Evolutionary conservation across 1,284 basidiomycete species (phyloP).

Genomic region (Fomitopsis betulina): DNA sequence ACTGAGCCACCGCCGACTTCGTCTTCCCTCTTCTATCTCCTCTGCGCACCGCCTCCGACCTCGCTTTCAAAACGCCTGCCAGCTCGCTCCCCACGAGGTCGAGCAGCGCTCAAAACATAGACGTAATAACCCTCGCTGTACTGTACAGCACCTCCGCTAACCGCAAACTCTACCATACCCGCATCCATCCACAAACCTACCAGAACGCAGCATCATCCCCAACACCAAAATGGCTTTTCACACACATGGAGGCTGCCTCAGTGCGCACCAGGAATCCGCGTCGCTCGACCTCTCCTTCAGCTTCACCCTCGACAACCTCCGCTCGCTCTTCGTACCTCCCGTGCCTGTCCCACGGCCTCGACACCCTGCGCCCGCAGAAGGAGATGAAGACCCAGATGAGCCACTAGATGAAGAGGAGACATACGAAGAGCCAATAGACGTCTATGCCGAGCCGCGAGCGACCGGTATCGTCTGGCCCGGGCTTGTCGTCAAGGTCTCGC

Average conservation of each 20-base stretch:
- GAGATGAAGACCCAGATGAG: neutral
- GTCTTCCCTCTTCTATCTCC: neutral
- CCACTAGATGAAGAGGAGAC: neutral
- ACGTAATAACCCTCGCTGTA: neutral
- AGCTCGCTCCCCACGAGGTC: slow-evolving; percentile 1
- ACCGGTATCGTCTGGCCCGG: slow-evolving; percentile 6
- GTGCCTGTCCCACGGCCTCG: neutral
- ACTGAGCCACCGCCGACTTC: no score
- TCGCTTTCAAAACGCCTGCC: neutral
- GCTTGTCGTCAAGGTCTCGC: slow-evolving; percentile 3
- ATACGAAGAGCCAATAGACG: neutral
- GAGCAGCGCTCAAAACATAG: slow-evolving; percentile 1
- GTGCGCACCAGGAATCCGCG: slow-evolving; percentile 2
- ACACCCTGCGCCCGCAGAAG: neutral
- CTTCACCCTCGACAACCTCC: slow-evolving; percentile 7
- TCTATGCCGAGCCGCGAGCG: slow-evolving; percentile 2
- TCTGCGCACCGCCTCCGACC: neutral
- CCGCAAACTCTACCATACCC: neutral
- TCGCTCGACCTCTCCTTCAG: slow-evolving; percentile 6
- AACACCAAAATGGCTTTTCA: slow-evolving; percentile 1
- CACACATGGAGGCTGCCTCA: neutral
- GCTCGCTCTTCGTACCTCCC: neutral
- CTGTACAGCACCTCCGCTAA: slow-evolving; percentile 1
- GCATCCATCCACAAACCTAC: neutral
- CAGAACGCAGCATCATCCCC: neutral